Percentiles rank a stretch among this genome's conserved stretches.
Evolutionary conservation across 306 rosid species (phyloP).

Genomic region (Senna siamea): DNA sequence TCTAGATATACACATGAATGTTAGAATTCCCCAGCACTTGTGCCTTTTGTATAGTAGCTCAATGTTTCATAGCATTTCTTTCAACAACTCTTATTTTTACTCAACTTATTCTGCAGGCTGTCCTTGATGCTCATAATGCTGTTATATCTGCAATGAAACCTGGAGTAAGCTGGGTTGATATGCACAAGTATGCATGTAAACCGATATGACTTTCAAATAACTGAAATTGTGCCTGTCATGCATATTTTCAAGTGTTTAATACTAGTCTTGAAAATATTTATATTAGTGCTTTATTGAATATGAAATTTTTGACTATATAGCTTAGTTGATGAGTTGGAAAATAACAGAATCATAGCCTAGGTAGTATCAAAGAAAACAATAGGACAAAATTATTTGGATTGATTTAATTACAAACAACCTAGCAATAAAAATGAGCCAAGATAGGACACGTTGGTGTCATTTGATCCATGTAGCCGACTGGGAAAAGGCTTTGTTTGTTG

Average conservation of each 20-base stretch:
- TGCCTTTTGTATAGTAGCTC: conserved; percentile 24
- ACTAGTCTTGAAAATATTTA: conserved; percentile 7
- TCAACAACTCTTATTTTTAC: conserved; percentile 7
- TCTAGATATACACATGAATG: conserved; percentile 20
- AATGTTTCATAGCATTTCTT: conserved; percentile 26
- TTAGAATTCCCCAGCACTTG: conserved; percentile 19
- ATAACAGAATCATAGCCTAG: conserved; percentile 12
- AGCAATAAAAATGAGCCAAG: no score
- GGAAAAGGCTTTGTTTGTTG: no score
- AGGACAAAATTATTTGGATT: no score
- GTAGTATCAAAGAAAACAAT: no score
- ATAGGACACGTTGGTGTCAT: no score
- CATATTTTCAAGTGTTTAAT: conserved; percentile 22
- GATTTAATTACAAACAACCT: no score
- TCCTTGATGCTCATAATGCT: conserved; percentile 86
- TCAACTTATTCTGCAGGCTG: conserved; percentile 65
- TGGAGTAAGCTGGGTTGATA: conserved; percentile 78
- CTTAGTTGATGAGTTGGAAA: conserved; percentile 15
- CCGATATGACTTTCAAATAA: conserved; percentile 1
- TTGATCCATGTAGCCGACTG: no score
- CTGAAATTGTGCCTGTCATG: conserved; percentile 30
- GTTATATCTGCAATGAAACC: conserved; percentile 83
- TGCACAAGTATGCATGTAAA: conserved; percentile 73
- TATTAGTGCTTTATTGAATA: conserved; percentile 10
- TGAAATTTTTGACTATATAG: conserved; percentile 27